Evolutionary conservation across 106 monocot species (phyloP), one percentile per base, ranked within the genome.

Genomic region (Acorus gramineus): DNA sequence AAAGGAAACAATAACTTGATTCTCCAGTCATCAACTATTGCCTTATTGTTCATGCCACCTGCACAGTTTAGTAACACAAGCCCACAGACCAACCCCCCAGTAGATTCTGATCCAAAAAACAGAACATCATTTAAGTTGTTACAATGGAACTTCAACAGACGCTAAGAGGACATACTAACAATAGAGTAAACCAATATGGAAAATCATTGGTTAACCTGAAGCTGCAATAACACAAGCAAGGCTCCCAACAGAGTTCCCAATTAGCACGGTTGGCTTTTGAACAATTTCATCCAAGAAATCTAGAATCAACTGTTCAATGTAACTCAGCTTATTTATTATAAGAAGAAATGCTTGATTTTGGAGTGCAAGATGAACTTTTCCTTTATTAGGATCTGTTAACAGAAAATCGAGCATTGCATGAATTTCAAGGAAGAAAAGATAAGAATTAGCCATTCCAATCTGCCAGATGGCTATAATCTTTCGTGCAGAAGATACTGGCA

Each of bases 21-120:
- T 73, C 95, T 90, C 95, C 95, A 96, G 61, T 96, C 95, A 71
- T 96, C 95, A 6, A 91, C 91, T 50, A 96, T 83, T 6, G 91
- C 96, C 67, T 96, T 96, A 67, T 91, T 96, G 78, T 96, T 96
- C 96, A 96, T 96, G 46, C 96, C 96, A 49, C 90, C 96, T 7
- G 96, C 75, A 75, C 96, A 96, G 52, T 96, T 96, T 14, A 96
- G 75, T 42, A 96, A 81, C 61, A 87, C 96, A 64, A 96, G 76
- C 45, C 87, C 96, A 53, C 90, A 74, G 43, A 96, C 87, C 54
- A 86, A 73, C 44, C 73, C 73, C 67, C 62, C 55, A 14, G 62
- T 60, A 45, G 82, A 74, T 61, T 96, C 96, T 96, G 71, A 12
- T 65, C 28, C 28, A 28, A 28, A 28, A 28, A 28, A 28, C 28